Conservation (phyloP, 1,139 yeast species). For the Hyphopichia fennica region DNA sequence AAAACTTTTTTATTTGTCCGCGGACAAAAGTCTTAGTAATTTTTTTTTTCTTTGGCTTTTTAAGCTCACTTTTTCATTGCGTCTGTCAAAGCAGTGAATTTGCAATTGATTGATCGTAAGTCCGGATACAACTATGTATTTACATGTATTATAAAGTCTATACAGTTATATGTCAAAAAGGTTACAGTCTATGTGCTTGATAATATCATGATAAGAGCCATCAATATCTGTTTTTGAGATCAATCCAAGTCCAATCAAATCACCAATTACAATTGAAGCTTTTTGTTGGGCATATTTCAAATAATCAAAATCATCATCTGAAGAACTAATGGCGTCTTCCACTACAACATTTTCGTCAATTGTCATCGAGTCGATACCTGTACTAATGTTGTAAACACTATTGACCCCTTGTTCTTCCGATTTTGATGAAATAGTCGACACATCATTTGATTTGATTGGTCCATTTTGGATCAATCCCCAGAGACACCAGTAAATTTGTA, state of each 20-base stretch:
- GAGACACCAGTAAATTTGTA: slow-evolving; percentile 77
- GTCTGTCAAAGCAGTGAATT: no score
- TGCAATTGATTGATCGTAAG: neutral
- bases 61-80: no score
- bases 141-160: neutral
- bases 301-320: slow-evolving; percentile 79
- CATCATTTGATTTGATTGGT: slow-evolving; percentile 19
- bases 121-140: neutral
- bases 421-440: slow-evolving; percentile 14
- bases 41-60: no score
- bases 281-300: slow-evolving; percentile 75
- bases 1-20: no score
- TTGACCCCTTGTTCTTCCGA: slow-evolving; percentile 33
- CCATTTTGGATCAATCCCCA: slow-evolving; percentile 91
- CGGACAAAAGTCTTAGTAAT: no score
- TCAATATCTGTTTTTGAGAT: slow-evolving; percentile 36
- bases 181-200: slow-evolving; percentile 45
- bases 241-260: slow-evolving; percentile 63
- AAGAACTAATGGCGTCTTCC: slow-evolving; percentile 37
- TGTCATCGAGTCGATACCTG: slow-evolving; percentile 30
- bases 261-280: slow-evolving; percentile 71
- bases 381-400: slow-evolving; percentile 41
- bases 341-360: slow-evolving; percentile 21
- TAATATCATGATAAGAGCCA: slow-evolving; percentile 17
- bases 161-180: slow-evolving; percentile 23